These are phyloP conservation scores for Aspergillus nidulans DNA, from an alignment of 495 filamentous ascomycete genomes.

Conservation along the genomic window DNA sequence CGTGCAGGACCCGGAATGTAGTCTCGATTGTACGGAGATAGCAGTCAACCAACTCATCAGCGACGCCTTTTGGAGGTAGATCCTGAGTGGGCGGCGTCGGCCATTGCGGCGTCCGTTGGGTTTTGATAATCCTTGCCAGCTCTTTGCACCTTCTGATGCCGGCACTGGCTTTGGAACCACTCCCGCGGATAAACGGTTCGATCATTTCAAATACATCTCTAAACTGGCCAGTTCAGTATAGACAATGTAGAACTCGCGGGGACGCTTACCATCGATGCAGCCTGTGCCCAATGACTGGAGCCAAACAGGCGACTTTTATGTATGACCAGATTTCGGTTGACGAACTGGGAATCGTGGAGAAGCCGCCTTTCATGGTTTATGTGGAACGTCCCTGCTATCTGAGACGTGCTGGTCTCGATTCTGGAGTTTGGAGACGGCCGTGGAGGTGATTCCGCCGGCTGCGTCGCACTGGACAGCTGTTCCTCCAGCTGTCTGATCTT, in stretches of 20 bases:
- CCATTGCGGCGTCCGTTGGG: conserved; percentile 39
- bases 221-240: conserved; percentile 21
- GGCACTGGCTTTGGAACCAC: conserved; percentile 26
- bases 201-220: conserved; percentile 36
- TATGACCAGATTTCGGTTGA: conserved; percentile 33
- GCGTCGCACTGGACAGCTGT: conserved; percentile 29
- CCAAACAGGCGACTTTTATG: conserved; percentile 54
- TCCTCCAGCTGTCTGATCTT: conserved; percentile 44
- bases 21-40: conserved; percentile 42
- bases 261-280: conserved; percentile 34
- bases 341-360: conserved; percentile 15
- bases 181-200: conserved; percentile 38
- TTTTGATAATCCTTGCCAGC: conserved; percentile 43
- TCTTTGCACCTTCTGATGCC: conserved; percentile 43
- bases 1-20: conserved; percentile 53
- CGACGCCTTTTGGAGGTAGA: conserved; percentile 44
- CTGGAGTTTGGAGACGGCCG: conserved; percentile 17
- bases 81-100: conserved; percentile 26
- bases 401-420: conserved; percentile 24
- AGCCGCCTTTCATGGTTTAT: conserved; percentile 21
- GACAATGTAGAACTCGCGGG: not conserved
- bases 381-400: conserved; percentile 26
- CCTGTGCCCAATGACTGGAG: conserved; percentile 53
- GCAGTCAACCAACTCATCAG: conserved; percentile 35
- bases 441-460: conserved; percentile 3